A percentile compares a stretch with the other conserved stretches of the same genome.
phyloP scores from a whole-genome alignment of 768 basidiomycete genomes.

The Erythrobasidium yunnanense region DNA sequence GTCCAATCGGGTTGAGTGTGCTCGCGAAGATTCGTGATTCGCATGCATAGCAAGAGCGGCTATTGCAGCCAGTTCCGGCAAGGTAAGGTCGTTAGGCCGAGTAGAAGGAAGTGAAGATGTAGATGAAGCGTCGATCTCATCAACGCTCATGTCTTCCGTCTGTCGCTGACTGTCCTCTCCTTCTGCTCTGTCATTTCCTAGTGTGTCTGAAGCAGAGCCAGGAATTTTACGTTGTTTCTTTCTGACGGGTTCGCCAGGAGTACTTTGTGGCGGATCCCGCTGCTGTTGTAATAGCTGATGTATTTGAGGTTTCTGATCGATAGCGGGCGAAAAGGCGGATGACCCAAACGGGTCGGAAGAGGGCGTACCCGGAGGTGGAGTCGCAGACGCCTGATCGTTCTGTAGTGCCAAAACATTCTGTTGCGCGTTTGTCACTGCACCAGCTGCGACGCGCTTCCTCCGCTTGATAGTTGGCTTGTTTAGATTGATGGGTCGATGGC shows the following conservation, averaged over 20 bases:
- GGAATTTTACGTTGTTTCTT: slow-evolving; percentile 8
- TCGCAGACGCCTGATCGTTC: too few relatives aligned
- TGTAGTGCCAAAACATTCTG: too few relatives aligned
- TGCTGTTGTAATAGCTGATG: too few relatives aligned
- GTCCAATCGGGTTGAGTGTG: slow-evolving; percentile 15
- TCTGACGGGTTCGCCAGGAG: slow-evolving; percentile 38
- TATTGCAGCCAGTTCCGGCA: slow-evolving; percentile 15
- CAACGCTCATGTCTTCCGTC: background rate
- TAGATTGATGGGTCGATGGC: slow-evolving; percentile 94
- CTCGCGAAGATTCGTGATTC: slow-evolving; percentile 7
- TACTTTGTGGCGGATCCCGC: too few relatives aligned
- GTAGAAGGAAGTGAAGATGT: background rate
- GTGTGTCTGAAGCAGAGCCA: background rate
- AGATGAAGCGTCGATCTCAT: background rate
- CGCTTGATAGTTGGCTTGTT: slow-evolving; percentile 99
- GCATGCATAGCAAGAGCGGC: slow-evolving; percentile 24
- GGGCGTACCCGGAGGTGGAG: too few relatives aligned
- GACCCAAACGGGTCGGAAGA: too few relatives aligned
- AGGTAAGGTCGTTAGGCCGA: slow-evolving; percentile 1
- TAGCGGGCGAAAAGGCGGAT: slow-evolving; percentile 1
- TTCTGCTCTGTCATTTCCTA: too few relatives aligned
- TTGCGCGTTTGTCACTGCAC: slow-evolving; percentile 43
- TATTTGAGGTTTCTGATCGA: too few relatives aligned
- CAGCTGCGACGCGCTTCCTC: slow-evolving; percentile 85
- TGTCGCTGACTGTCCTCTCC: background rate